phyloP scores from a whole-genome alignment of 306 rosid species.

The Senna siamea region DNA sequence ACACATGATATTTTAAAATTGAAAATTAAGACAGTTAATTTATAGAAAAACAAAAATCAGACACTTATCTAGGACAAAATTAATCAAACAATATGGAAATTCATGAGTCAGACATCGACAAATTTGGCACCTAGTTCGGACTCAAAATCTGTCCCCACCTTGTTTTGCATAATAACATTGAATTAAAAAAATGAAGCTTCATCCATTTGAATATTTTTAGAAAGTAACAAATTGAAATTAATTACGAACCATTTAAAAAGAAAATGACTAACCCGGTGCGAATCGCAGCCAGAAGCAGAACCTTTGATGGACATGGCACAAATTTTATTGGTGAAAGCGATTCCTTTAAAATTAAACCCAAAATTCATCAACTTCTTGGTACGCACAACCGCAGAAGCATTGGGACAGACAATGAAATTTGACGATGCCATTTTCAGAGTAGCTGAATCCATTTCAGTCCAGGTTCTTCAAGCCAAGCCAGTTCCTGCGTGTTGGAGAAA shows the following conservation, averaged over 20 bases:
- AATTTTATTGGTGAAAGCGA: conserved; percentile 36
- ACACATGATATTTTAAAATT: background rate
- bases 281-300: conserved; percentile 42
- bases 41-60: background rate
- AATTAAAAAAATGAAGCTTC: background rate
- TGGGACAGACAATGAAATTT: conserved; percentile 15
- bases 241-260: background rate
- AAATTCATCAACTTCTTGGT: conserved; percentile 11
- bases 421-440: conserved; percentile 49
- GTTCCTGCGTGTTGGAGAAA: conserved; percentile 10
- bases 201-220: background rate
- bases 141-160: background rate
- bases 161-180: background rate
- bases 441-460: conserved; percentile 40
- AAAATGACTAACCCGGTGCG: conserved; percentile 45
- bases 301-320: conserved; percentile 51
- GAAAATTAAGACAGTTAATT: background rate
- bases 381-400: conserved; percentile 30
- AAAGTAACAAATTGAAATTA: background rate
- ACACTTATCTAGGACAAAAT: background rate
- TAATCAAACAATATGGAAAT: background rate
- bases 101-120: background rate
- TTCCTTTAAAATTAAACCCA: conserved; percentile 32
- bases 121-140: background rate
- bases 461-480: background rate